A percentile compares a stretch with the other conserved stretches of the same genome.
Evolutionary conservation across 768 basidiomycete species (phyloP).

Genomic region (Trametes villosa): DNA sequence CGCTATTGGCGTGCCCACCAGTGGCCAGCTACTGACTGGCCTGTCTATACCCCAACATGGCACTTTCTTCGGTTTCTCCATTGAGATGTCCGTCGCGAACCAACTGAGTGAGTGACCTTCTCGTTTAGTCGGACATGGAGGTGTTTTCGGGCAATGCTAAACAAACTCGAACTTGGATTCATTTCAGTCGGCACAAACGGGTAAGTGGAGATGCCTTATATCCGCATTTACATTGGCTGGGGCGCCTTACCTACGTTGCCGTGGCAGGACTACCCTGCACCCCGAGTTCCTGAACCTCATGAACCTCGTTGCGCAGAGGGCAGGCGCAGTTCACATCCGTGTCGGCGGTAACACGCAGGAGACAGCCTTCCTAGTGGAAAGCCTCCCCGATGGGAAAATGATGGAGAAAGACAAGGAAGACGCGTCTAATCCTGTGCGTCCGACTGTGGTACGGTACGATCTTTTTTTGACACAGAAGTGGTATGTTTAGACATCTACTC

Average conservation of each 20-base stretch:
- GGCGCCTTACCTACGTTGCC: not conserved
- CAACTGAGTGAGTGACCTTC: conserved; percentile 19
- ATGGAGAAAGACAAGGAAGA: conserved; percentile 30
- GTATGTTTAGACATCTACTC: conserved; percentile 57
- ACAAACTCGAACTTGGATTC: too few relatives aligned
- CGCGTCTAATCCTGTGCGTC: conserved; percentile 43
- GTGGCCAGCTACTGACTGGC: conserved; percentile 30
- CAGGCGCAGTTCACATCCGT: conserved; percentile 41
- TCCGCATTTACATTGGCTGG: not conserved
- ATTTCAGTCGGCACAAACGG: conserved; percentile 4
- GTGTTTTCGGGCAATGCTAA: not conserved
- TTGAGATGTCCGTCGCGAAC: conserved; percentile 70
- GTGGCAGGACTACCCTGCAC: conserved; percentile 22
- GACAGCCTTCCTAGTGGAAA: conserved; percentile 38
- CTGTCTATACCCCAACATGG: conserved; percentile 51
- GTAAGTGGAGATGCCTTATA: not conserved
- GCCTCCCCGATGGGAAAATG: conserved; percentile 26
- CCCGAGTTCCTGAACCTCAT: conserved; percentile 52
- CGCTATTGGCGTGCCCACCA: conserved; percentile 44
- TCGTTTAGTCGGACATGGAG: not conserved
- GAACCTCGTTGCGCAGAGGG: conserved; percentile 46
- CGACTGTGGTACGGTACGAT: not conserved
- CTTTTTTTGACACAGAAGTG: too few relatives aligned
- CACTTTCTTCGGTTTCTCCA: conserved; percentile 73
- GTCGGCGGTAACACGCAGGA: conserved; percentile 58